Base-by-base conservation (phyloP, 78 protist genomes). In the Mantamonas sphyraenae region DNA sequence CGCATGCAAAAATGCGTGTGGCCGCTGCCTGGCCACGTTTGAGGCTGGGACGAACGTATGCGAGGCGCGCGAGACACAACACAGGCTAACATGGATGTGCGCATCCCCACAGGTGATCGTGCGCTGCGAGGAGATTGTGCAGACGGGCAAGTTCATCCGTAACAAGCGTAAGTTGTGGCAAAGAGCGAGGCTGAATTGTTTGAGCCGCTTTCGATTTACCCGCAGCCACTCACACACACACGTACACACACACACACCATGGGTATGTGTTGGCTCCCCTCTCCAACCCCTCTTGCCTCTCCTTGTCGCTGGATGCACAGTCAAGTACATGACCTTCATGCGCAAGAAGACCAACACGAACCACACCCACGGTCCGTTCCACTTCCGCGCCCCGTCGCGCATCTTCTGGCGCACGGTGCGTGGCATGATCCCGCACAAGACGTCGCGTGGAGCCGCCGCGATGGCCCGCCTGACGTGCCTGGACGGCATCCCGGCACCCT, bases 371-470 rank as follows among this genome's bases (percentile, higher is more conserved):
- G 99, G 99, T 43, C 98, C 88, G 30, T 83, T 73, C 85, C 92
- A 92, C 79, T 65, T 63, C 82, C 88, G 97, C 40, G 75, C 98
- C 8, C 99, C 99, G 63, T 65, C 97, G 16, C 68, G 85, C 62
- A 92, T 96, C 71, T 66, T 96, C 79, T 82, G 73, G 87, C 77
- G 95, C 65, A 74, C 86, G 55, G 77, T 95, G 86, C 93, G 99
- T 50, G 99, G 99, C 34, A 98, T 98, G 99, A 58, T 98, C 55
- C 99, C 99, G 68, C 98, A 94, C 97, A 94, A 91, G 89, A 88
- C 95, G 53, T 55, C 80, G 28, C 96, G 98, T 35, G 99, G 99
- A 43, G 74, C n/a, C 22, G 77, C 73, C 4, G 99, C 99, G 14
- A 71, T 97, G 7, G 89, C 34, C 45, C 66, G n/a, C 63, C 64